Evolutionary conservation across 2,329 filamentous ascomycete species (phyloP).

Genomic region (Alternaria viburni): DNA sequence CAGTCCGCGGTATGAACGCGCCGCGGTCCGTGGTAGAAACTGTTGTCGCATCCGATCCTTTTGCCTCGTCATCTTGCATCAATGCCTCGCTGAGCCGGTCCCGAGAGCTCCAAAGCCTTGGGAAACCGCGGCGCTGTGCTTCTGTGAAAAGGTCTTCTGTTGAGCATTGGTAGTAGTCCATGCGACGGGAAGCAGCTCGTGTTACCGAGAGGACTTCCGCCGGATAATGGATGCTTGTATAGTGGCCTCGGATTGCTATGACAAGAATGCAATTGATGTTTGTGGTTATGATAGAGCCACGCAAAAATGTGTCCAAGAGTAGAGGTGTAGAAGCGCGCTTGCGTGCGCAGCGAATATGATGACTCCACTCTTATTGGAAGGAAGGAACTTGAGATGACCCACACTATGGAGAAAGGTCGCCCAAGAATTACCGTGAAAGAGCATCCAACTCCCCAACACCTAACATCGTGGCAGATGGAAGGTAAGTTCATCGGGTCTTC

Average conservation of each 20-base stretch:
- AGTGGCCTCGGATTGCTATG: background rate
- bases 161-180: slow-evolving; percentile 36
- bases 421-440: background rate
- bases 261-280: no score
- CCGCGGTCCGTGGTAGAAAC: slow-evolving; percentile 11
- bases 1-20: background rate
- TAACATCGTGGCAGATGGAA: background rate
- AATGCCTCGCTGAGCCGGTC: slow-evolving; percentile 32
- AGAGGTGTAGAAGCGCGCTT: background rate
- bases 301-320: background rate
- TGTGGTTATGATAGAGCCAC: background rate
- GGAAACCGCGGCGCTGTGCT: slow-evolving; percentile 20
- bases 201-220: background rate
- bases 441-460: background rate
- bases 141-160: slow-evolving; percentile 22
- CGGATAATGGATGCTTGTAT: background rate
- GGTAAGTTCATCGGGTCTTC: background rate
- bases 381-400: background rate
- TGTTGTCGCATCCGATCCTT: slow-evolving; percentile 29
- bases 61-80: slow-evolving; percentile 21
- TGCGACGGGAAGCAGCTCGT: slow-evolving; percentile 2
- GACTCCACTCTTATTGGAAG: background rate
- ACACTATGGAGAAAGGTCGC: background rate
- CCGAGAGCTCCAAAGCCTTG: slow-evolving; percentile 5
- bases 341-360: background rate